Percentiles rank a stretch among this genome's conserved stretches.
These are phyloP conservation scores for Symbiodinium natans DNA, from an alignment of 73 alveolate species.

Conservation along the genomic window DNA sequence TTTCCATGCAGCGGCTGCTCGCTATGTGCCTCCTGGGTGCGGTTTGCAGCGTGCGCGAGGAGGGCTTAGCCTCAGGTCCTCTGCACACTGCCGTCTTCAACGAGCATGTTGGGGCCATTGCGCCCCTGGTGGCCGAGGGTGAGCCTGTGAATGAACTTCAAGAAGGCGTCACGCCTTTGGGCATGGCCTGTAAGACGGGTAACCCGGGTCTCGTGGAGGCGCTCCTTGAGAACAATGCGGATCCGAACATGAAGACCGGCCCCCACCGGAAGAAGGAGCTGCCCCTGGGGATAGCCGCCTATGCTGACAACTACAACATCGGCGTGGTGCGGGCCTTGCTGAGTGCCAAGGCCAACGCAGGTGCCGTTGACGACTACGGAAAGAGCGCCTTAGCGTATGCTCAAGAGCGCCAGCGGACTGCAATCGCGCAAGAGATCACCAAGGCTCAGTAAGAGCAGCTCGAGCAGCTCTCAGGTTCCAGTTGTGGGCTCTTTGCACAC, in stretches of 20 bases:
- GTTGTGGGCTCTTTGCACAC: neutral
- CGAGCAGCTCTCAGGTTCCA: neutral
- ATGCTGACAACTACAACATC: neutral
- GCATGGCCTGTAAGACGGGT: neutral
- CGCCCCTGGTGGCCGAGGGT: neutral
- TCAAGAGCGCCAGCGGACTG: neutral
- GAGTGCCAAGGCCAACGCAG: neutral
- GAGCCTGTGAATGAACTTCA: neutral
- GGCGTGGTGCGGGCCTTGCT: neutral
- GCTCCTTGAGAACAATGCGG: neutral
- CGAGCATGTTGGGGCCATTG: neutral
- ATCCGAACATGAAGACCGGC: constrained; percentile 20
- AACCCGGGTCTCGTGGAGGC: neutral
- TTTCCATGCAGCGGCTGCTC: neutral
- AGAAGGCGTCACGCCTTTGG: neutral
- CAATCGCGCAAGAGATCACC: neutral
- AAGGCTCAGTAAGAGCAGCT: neutral
- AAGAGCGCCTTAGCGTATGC: neutral
- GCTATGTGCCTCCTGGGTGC: neutral
- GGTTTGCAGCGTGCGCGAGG: neutral
- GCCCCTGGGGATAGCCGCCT: neutral
- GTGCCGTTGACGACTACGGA: neutral
- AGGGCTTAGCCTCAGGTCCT: neutral
- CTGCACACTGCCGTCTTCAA: neutral
- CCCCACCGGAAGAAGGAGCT: constrained; percentile 7